phyloP scores from a whole-genome alignment of 306 rosid species.

The Begonia fuchsioides region DNA sequence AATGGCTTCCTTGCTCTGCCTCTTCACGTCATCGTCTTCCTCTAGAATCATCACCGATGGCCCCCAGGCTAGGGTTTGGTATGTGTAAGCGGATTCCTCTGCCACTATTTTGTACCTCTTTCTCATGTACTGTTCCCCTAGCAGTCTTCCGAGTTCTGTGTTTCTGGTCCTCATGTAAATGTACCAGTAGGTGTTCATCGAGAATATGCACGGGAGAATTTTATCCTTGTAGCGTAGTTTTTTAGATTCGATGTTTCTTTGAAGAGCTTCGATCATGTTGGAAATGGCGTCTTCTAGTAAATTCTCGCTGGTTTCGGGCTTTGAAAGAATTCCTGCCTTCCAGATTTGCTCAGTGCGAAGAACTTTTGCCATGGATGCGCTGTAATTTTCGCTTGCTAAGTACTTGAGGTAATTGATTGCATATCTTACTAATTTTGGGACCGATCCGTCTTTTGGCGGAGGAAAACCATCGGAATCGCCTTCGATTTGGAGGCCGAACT shows the following conservation, averaged over 20 bases:
- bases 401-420: slow-evolving; percentile 67
- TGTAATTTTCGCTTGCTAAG: slow-evolving; percentile 41
- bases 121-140: slow-evolving; percentile 50
- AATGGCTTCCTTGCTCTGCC: slow-evolving; percentile 26
- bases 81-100: slow-evolving; percentile 67
- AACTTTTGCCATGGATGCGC: slow-evolving; percentile 43
- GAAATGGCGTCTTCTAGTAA: slow-evolving; percentile 37
- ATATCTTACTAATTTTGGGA: slow-evolving; percentile 65
- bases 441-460: slow-evolving; percentile 61
- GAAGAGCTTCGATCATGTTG: slow-evolving; percentile 69
- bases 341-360: slow-evolving; percentile 61
- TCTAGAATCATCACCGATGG: slow-evolving; percentile 36
- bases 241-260: slow-evolving; percentile 60
- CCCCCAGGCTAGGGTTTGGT: slow-evolving; percentile 65
- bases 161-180: slow-evolving; percentile 68
- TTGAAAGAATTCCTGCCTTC: slow-evolving; percentile 34
- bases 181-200: slow-evolving; percentile 85
- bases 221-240: slow-evolving; percentile 40
- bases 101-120: slow-evolving; percentile 43
- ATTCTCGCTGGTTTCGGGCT: slow-evolving; percentile 26
- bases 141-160: slow-evolving; percentile 57
- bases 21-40: slow-evolving; percentile 20
- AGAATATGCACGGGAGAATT: slow-evolving; percentile 28
- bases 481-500: slow-evolving; percentile 76
- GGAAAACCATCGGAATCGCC: slow-evolving; percentile 55